Evolutionary conservation across 73 alveolate species (phyloP).

Genomic region (Paraurostyla sp.): DNA sequence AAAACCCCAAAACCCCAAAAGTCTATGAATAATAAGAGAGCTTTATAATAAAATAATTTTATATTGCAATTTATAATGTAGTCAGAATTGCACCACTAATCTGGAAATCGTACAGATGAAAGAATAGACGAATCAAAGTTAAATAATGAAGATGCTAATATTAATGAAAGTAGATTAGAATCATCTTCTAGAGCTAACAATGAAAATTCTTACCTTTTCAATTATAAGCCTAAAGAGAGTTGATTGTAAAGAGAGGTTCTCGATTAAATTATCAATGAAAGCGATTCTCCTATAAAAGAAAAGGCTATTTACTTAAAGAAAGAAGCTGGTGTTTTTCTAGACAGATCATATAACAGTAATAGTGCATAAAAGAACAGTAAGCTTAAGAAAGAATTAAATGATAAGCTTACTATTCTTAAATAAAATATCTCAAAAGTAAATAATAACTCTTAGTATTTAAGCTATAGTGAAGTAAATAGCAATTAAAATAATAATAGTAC

Average conservation of each 20-base stretch:
- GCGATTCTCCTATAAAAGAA: neutral
- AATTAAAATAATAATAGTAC: neutral
- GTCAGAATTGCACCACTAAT: no score
- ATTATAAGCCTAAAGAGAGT: conserved; percentile 53
- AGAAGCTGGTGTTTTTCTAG: conserved; percentile 20
- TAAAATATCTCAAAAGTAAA: neutral
- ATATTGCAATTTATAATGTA: no score
- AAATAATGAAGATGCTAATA: no score
- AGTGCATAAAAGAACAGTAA: no score
- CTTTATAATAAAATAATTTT: no score
- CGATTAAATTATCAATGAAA: conserved; percentile 14
- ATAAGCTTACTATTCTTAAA: neutral
- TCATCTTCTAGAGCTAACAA: neutral
- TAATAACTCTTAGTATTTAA: neutral
- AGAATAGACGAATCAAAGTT: no score
- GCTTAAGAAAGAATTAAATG: neutral
- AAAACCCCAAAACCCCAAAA: no score
- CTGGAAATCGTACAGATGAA: no score
- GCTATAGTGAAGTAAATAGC: neutral
- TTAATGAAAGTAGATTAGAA: no score
- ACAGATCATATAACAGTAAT: no score
- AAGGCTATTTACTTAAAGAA: neutral
- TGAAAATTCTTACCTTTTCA: neutral
- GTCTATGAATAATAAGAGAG: no score
- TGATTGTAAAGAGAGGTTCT: conserved; percentile 22